Conservation (phyloP, 768 basidiomycete species). For the Melanogaster broomeanus region DNA sequence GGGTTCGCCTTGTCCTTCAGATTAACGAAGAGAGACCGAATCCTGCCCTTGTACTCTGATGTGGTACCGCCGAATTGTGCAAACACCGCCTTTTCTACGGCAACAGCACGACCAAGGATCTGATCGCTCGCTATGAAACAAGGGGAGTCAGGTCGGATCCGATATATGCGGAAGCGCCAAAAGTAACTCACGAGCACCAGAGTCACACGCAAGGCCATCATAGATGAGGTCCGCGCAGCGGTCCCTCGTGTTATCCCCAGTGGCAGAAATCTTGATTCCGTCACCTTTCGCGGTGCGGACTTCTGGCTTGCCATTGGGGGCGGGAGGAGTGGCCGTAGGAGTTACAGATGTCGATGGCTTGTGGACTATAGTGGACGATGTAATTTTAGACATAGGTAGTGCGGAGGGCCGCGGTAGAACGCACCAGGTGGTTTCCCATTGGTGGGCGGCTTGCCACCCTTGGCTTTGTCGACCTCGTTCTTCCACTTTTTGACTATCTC, state of each 20-base stretch:
- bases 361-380: constrained; percentile 24
- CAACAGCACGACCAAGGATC: constrained; percentile 64
- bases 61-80: constrained; percentile 45
- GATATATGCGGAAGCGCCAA: background rate
- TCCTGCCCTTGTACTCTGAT: constrained; percentile 68
- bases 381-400: background rate
- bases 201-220: constrained; percentile 86
- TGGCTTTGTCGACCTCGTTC: constrained; percentile 75
- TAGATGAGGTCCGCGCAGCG: constrained; percentile 90
- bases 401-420: constrained; percentile 21
- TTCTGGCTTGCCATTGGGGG: constrained; percentile 35
- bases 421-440: constrained; percentile 38
- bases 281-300: constrained; percentile 70
- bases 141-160: constrained; percentile 6
- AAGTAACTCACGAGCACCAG: constrained; percentile 75
- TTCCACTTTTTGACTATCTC: constrained; percentile 94
- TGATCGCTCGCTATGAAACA: constrained; percentile 59
- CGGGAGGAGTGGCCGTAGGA: constrained; percentile 35
- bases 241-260: constrained; percentile 77
- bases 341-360: constrained; percentile 39
- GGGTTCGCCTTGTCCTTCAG: constrained; percentile 96
- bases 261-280: constrained; percentile 53
- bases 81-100: constrained; percentile 69
- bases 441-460: constrained; percentile 31
- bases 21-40: constrained; percentile 88